Percentiles rank a stretch among this genome's conserved stretches.
These are phyloP conservation scores for Leishmania major DNA, from an alignment of 208 protist species.

Conservation along the genomic window DNA sequence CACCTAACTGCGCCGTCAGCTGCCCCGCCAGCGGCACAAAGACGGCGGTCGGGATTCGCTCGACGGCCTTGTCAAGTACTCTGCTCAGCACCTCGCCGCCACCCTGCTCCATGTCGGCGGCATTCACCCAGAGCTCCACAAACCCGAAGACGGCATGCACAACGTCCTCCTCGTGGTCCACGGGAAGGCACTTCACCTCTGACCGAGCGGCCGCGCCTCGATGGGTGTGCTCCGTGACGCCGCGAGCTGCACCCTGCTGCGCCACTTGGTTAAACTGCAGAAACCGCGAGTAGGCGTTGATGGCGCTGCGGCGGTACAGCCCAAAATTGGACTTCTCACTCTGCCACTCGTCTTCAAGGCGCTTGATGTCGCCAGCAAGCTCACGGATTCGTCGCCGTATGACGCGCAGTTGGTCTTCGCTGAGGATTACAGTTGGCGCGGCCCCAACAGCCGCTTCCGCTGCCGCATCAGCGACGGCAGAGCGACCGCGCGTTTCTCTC, in stretches of 20 bases:
- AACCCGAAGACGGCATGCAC: constrained; percentile 83
- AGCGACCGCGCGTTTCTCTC: background rate
- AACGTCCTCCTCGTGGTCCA: constrained; percentile 33
- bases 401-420: constrained; percentile 46
- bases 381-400: constrained; percentile 57
- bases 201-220: background rate
- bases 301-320: constrained; percentile 74
- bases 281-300: constrained; percentile 78
- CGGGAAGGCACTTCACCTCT: constrained; percentile 20
- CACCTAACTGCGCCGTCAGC: constrained; percentile 66
- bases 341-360: constrained; percentile 60
- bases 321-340: constrained; percentile 46
- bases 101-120: constrained; percentile 18
- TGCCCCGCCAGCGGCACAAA: constrained; percentile 76
- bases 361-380: constrained; percentile 46
- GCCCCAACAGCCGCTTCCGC: background rate
- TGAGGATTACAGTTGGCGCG: constrained; percentile 9
- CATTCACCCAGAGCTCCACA: constrained; percentile 71
- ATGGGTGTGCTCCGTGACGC: background rate
- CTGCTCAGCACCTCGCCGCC: constrained; percentile 24
- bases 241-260: background rate
- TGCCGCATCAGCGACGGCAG: background rate
- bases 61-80: constrained; percentile 56
- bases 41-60: constrained; percentile 47
- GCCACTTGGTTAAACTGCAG: constrained; percentile 41